Base-by-base conservation (phyloP, 2,329 filamentous ascomycete species). In the Diaporthe sp. region DNA sequence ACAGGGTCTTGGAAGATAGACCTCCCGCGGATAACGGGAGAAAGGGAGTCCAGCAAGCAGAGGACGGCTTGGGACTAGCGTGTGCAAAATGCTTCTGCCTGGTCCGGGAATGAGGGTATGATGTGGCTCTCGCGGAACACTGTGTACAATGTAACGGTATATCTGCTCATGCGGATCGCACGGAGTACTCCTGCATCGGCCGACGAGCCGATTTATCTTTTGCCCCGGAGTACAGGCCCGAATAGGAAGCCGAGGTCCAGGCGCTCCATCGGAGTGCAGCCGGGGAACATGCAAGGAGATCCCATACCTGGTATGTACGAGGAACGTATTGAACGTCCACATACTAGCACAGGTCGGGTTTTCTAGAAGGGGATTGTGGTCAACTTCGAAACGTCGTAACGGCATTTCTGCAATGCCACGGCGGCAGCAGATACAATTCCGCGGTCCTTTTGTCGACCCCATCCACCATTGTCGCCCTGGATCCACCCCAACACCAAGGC, bases 231-330 rank as follows among this genome's bases (percentile, higher is more conserved):
- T 60, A 75, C 34, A 65, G 25, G 15, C 76, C 74, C 31, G 63
- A 75, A 73, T 25, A 58, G 73, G 76, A 71, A 75, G 68, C n/a
- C 61, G n/a, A 42, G 53, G 42, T 60, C 68, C 61, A 61, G 53
- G 53, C 22, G 37, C 53, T 57, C 67, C 73, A 37, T 71, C 73
- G 68, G 68, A 71, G 70, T 71, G 73, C 74, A 71, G 60, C 67
- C 73, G 75, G 73, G 73, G 61, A 68, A 77, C 65, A 72, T 73
- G 76, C 75, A 75, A 39, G 70, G 47, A 57, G 55, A 65, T 67
- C 73, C 63, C 49, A 28, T 63, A 55, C 71, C 70, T 75, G 47
- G 73, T 70, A 71, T 53, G 37, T 44, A 70, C 49, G 63, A 31
- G 57, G 31, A 44, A 49, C 53, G 42, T 49, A 49, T 13, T 42